Base-by-base conservation (phyloP, 139 green algal species). In the Volvox reticuliferus region DNA sequence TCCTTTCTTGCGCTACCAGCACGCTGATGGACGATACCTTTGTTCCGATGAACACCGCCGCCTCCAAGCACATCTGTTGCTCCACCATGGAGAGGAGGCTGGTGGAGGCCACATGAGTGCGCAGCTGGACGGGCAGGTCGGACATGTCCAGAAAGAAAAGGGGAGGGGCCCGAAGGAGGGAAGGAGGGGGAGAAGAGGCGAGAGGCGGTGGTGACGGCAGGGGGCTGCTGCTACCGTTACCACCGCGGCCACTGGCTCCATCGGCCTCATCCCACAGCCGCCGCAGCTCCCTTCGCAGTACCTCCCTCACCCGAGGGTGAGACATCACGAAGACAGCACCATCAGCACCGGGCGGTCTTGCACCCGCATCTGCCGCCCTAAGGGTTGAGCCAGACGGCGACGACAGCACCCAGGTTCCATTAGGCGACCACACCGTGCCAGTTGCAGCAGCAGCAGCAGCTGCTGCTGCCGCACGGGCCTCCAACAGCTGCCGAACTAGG, bases 71-170 rank as follows among this genome's bases (percentile, higher is more conserved):
- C 24, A 89, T 24, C 83, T 89, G 67, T 69, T 89, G 83, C 83
- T 89, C 83, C 68, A 89, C 83, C 83, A 89, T 69, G 6, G 83
- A 89, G 67, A 89, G 68, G 35, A 89, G 68, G 67, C 83, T 89
- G 35, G 36, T 81, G 36, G 26, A 18, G 1, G 68, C 67, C 14
- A 81, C 26, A 9, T 68, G 83, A 35, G 37, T 9, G 24, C 83
- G 67, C 36, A 89, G 67, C 55, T 44, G 19, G 67, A 28, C 22
- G 1, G 67, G 83, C 83, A 89, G 83, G 67, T 89, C 35, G 0
- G 36, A 2, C 35, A 44, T 18, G 68, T 89, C 67, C 67, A 89
- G 37, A 24, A 89, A 89, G 21, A 81, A 55, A 3, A 81, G 67
- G 14, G 1, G 18, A 6, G 82, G 44, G 44, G 44, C 5, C 44